Conservation (phyloP, 1,139 yeast genomes). For the Saccharomyces hybrid region DNA sequence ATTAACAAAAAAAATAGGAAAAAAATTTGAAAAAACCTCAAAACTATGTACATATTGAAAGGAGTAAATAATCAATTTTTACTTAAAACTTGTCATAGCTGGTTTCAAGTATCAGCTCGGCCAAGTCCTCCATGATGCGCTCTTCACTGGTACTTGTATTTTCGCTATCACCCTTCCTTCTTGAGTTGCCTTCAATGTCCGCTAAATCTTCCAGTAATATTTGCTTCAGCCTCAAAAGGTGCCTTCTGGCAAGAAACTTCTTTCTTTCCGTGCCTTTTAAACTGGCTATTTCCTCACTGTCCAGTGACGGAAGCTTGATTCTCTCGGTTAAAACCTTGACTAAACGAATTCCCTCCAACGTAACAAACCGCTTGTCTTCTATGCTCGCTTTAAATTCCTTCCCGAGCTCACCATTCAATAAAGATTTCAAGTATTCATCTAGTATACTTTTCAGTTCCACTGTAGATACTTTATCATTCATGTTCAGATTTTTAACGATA, state of each 20-base stretch:
- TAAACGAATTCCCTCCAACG: constrained; percentile 22
- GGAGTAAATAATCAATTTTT: background rate
- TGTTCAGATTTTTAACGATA: constrained; percentile 9
- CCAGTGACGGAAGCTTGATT: constrained; percentile 9
- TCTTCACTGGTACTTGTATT: background rate
- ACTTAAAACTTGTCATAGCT: background rate
- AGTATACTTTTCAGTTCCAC: constrained; percentile 8
- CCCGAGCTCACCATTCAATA: constrained; percentile 11
- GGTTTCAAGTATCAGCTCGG: background rate
- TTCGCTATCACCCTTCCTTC: background rate
- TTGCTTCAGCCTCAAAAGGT: constrained; percentile 15
- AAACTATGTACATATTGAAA: background rate
- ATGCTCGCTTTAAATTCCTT: constrained; percentile 1
- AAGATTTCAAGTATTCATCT: constrained; percentile 16
- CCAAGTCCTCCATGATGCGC: background rate
- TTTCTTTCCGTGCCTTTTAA: constrained; percentile 5
- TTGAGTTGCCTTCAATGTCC: constrained; percentile 7
- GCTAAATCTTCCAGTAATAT: constrained; percentile 11
- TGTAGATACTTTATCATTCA: constrained; percentile 6
- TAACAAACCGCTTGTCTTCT: constrained; percentile 14
- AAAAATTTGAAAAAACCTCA: background rate
- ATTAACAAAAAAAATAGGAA: background rate
- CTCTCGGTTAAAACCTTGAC: constrained; percentile 12
- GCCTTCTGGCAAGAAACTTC: constrained; percentile 16
- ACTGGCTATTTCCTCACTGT: constrained; percentile 3